phyloP scores from a whole-genome alignment of 495 filamentous ascomycete species.

The Podospora conica region DNA sequence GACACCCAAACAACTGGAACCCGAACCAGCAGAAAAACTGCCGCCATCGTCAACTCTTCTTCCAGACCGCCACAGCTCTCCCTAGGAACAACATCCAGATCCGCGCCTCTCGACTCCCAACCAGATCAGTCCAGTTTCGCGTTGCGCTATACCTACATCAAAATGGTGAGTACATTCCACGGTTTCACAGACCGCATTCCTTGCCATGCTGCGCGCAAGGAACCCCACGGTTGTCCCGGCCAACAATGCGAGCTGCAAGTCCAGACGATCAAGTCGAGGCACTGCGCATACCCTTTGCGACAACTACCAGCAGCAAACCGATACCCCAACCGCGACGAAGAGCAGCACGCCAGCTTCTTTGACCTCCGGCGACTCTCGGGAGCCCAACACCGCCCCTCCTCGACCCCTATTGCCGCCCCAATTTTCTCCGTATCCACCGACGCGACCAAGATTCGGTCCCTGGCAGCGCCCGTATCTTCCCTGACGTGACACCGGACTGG shows the following conservation, averaged over 20 bases:
- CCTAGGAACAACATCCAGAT: constrained; percentile 17
- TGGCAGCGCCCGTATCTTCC: neutral
- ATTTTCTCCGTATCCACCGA: neutral
- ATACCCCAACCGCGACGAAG: neutral
- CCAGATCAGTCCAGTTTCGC: neutral
- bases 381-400: neutral
- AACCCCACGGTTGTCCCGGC: constrained; percentile 23
- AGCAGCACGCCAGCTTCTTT: neutral
- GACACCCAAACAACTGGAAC: constrained; percentile 16
- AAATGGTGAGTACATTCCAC: constrained; percentile 18
- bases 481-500: neutral
- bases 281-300: neutral
- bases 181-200: neutral
- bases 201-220: constrained; percentile 4
- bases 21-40: constrained; percentile 8
- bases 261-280: neutral
- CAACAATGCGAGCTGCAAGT: constrained; percentile 11
- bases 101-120: neutral
- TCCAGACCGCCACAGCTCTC: constrained; percentile 3
- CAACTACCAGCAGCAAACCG: neutral
- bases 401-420: neutral
- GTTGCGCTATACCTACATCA: constrained; percentile 1
- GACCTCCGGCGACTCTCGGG: neutral
- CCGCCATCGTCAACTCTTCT: constrained; percentile 20
- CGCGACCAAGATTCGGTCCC: neutral